phyloP scores from a whole-genome alignment of 2,329 filamentous ascomycete species.

The Ceratocystis destructans region DNA sequence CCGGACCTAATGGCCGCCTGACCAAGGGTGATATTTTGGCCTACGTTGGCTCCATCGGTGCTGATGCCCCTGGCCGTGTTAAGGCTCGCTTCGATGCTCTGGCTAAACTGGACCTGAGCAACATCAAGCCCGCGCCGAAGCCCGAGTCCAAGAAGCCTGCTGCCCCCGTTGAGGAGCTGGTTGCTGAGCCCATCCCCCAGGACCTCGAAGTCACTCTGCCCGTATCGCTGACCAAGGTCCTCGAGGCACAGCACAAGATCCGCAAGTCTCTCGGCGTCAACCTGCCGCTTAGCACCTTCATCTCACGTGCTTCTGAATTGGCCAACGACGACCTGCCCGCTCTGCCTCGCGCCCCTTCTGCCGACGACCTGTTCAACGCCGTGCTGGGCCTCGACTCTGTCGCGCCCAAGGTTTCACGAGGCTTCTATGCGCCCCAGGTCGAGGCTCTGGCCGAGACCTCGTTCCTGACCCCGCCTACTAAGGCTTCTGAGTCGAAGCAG shows the following conservation, averaged over 20 bases:
- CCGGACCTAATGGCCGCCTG: conserved; percentile 74
- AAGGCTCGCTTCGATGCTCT: conserved; percentile 61
- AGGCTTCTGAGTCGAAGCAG: conserved; percentile 24
- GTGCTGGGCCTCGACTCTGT: conserved; percentile 55
- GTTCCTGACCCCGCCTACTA: conserved; percentile 26
- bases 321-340: conserved; percentile 79
- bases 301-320: conserved; percentile 68
- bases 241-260: conserved; percentile 69
- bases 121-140: conserved; percentile 66
- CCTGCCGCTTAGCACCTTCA: conserved; percentile 73
- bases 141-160: conserved; percentile 30
- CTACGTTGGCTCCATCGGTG: conserved; percentile 65
- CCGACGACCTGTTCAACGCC: conserved; percentile 79
- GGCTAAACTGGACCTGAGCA: conserved; percentile 78
- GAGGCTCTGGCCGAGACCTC: conserved; percentile 39
- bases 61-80: conserved; percentile 56
- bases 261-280: conserved; percentile 63
- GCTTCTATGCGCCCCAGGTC: conserved; percentile 62
- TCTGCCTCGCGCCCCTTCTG: conserved; percentile 38
- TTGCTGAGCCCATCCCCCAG: conserved; percentile 29
- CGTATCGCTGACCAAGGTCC: conserved; percentile 64
- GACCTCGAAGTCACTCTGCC: conserved; percentile 53
- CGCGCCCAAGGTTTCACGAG: conserved; percentile 38
- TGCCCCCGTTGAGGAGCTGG: conserved; percentile 28
- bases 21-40: conserved; percentile 93